phyloP scores from a whole-genome alignment of 2,329 filamentous ascomycete genomes.

The Biscogniauxia mediterranea region DNA sequence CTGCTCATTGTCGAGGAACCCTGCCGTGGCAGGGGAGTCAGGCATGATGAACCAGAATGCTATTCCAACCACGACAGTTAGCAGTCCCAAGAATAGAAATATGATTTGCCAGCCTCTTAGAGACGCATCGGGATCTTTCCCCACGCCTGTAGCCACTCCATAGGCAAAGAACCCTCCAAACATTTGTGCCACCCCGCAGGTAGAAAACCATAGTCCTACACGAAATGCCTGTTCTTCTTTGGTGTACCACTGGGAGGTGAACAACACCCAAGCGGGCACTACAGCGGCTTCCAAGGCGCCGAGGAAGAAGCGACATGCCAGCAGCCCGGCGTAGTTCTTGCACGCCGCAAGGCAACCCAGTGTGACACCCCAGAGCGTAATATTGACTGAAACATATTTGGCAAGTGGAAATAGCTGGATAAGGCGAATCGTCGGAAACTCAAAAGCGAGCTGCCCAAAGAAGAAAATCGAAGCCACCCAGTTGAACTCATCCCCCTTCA shows the following conservation, averaged over 20 bases:
- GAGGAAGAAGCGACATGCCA: constrained; percentile 28
- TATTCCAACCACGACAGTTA: constrained; percentile 30
- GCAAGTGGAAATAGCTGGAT: constrained; percentile 39
- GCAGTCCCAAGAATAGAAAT: constrained; percentile 36
- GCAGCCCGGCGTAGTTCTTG: constrained; percentile 20
- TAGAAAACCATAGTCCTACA: constrained; percentile 27
- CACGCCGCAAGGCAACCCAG: constrained; percentile 21
- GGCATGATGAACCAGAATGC: constrained; percentile 37
- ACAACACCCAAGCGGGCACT: constrained; percentile 31
- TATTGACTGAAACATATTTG: constrained; percentile 37
- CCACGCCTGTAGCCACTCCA: constrained; percentile 29
- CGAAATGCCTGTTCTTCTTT: constrained; percentile 26
- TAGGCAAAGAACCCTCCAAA: constrained; percentile 38
- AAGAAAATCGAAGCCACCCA: constrained; percentile 39
- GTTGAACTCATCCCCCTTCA: constrained; percentile 42
- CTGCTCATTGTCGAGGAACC: constrained; percentile 33
- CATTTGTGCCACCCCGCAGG: constrained; percentile 34
- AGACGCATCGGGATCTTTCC: constrained; percentile 27
- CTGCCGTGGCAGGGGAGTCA: constrained; percentile 33
- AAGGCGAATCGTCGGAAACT: constrained; percentile 38
- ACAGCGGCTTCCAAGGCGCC: constrained; percentile 28
- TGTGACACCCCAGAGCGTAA: constrained; percentile 34
- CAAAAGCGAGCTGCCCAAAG: constrained; percentile 37
- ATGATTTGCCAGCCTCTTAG: constrained; percentile 37
- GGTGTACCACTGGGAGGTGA: constrained; percentile 32